A percentile compares a stretch with the other conserved stretches of the same genome.
Evolutionary conservation across 202 grass and related monocot genomes (phyloP).

Genomic region (Sporobolus alterniflorus): DNA sequence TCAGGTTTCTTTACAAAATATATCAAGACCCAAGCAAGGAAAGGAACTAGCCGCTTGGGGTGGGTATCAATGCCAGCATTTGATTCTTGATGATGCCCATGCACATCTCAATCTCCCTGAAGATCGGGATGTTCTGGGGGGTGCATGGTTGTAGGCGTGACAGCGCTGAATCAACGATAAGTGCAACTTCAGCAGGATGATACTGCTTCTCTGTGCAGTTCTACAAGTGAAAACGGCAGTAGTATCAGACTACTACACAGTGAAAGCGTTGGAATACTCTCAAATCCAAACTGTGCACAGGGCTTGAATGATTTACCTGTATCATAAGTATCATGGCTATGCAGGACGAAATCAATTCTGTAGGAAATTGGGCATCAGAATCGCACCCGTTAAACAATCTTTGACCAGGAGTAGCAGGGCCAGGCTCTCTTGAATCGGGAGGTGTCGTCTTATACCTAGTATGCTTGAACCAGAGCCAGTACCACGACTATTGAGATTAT

Average conservation of each 20-base stretch:
- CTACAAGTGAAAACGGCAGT: slow-evolving; percentile 36
- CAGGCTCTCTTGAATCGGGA: slow-evolving; percentile 68
- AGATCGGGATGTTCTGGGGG: slow-evolving; percentile 70
- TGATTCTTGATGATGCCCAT: slow-evolving; percentile 97
- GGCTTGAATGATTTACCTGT: slow-evolving; percentile 54
- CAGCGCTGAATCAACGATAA: slow-evolving; percentile 82
- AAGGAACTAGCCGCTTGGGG: slow-evolving; percentile 51
- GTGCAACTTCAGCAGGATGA: slow-evolving; percentile 86
- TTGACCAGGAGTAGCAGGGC: slow-evolving; percentile 36
- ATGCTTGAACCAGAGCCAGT: slow-evolving; percentile 76
- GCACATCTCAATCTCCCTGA: slow-evolving; percentile 86
- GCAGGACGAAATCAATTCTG: slow-evolving; percentile 84
- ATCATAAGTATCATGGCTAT: slow-evolving; percentile 92
- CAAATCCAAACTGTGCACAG: background rate
- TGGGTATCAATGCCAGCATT: slow-evolving; percentile 89
- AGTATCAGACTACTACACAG: slow-evolving; percentile 6
- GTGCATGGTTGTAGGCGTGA: slow-evolving; percentile 77
- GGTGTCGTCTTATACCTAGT: slow-evolving; percentile 68
- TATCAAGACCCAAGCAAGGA: slow-evolving; percentile 11
- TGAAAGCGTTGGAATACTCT: background rate
- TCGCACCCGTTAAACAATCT: slow-evolving; percentile 52
- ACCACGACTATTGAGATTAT: slow-evolving; percentile 58
- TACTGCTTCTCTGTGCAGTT: slow-evolving; percentile 92
- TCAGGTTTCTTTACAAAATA: background rate
- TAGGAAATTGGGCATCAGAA: slow-evolving; percentile 59